phyloP scores from a whole-genome alignment of 805 yeast genomes.

The Debaryomyces tyrocola region DNA sequence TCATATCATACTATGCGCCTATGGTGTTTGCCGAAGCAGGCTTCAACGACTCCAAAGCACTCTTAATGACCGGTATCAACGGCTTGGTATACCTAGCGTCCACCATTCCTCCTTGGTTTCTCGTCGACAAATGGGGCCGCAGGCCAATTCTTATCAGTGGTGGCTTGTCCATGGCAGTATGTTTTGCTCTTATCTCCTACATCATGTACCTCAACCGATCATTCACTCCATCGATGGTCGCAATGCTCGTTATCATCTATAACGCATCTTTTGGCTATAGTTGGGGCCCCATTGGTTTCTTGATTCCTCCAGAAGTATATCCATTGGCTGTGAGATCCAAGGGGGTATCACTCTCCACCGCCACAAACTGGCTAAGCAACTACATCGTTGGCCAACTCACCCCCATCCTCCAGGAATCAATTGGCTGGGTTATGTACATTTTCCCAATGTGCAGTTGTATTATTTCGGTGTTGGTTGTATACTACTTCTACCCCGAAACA shows the following conservation, averaged over 20 bases:
- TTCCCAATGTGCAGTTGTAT: slow-evolving; percentile 41
- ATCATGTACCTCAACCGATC: slow-evolving; percentile 31
- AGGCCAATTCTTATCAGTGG: slow-evolving; percentile 45
- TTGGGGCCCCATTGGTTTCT: slow-evolving; percentile 48
- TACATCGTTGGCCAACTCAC: slow-evolving; percentile 47
- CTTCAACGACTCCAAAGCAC: slow-evolving; percentile 40
- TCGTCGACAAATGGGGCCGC: slow-evolving; percentile 47
- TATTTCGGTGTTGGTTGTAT: slow-evolving; percentile 33
- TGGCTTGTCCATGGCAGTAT: slow-evolving; percentile 38
- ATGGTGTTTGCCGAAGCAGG: slow-evolving; percentile 51
- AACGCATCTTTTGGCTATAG: slow-evolving; percentile 46
- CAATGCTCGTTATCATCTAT: slow-evolving; percentile 40
- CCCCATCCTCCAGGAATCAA: slow-evolving; percentile 38
- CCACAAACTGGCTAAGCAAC: slow-evolving; percentile 47
- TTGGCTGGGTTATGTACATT: slow-evolving; percentile 43
- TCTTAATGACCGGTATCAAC: slow-evolving; percentile 46
- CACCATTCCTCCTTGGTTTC: slow-evolving; percentile 47
- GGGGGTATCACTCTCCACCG: slow-evolving; percentile 46
- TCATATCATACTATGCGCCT: slow-evolving; percentile 59
- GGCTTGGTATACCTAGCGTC: slow-evolving; percentile 37
- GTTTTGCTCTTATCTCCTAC: slow-evolving; percentile 33
- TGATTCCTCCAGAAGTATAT: slow-evolving; percentile 45
- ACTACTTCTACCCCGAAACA: slow-evolving; percentile 42
- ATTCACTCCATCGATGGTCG: slow-evolving; percentile 39
- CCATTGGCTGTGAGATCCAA: slow-evolving; percentile 44